Percentiles rank a stretch among this genome's conserved stretches.
phyloP scores from a whole-genome alignment of 2,329 filamentous ascomycete species.

The Monilinia aucupariae region DNA sequence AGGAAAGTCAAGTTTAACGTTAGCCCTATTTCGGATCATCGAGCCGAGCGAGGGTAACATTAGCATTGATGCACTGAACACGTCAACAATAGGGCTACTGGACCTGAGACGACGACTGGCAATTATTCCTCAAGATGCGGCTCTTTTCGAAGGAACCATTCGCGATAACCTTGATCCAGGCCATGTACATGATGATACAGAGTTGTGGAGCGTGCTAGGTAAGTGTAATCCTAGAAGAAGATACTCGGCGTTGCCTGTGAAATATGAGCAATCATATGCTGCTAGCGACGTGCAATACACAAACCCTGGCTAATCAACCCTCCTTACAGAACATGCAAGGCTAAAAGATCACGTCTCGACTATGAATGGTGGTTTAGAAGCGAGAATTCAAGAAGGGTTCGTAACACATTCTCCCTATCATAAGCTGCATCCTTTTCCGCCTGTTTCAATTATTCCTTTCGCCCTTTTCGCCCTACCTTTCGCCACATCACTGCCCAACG shows the following conservation, averaged over 20 bases:
- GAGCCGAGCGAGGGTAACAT: conserved; percentile 79
- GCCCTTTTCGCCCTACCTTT: conserved; percentile 15
- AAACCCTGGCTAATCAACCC: conserved; percentile 38
- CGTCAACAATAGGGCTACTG: conserved; percentile 80
- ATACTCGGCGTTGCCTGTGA: conserved; percentile 24
- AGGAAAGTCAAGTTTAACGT: conserved; percentile 88
- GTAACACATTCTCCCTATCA: conserved; percentile 36
- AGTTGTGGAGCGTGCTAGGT: conserved; percentile 93
- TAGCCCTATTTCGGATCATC: conserved; percentile 92
- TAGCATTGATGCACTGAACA: conserved; percentile 83
- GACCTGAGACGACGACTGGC: conserved; percentile 85
- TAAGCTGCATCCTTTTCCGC: conserved; percentile 14
- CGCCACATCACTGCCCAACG: conserved; percentile 20
- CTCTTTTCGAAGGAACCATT: conserved; percentile 87
- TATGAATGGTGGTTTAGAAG: conserved; percentile 88
- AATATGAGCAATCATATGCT: conserved; percentile 28
- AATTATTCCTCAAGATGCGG: conserved; percentile 96
- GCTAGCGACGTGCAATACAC: conserved; percentile 28
- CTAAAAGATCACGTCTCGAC: conserved; percentile 81
- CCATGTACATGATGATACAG: conserved; percentile 92
- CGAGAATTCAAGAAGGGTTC: conserved; percentile 88
- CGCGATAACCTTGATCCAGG: conserved; percentile 94
- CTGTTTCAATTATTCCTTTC: conserved; percentile 12
- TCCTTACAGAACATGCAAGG: conserved; percentile 72
- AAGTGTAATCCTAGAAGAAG: conserved; percentile 39